A percentile compares a stretch with the other conserved stretches of the same genome.
phyloP scores from a whole-genome alignment of 2,329 filamentous ascomycete genomes.

The Colletotrichum neosansevieriae region DNA sequence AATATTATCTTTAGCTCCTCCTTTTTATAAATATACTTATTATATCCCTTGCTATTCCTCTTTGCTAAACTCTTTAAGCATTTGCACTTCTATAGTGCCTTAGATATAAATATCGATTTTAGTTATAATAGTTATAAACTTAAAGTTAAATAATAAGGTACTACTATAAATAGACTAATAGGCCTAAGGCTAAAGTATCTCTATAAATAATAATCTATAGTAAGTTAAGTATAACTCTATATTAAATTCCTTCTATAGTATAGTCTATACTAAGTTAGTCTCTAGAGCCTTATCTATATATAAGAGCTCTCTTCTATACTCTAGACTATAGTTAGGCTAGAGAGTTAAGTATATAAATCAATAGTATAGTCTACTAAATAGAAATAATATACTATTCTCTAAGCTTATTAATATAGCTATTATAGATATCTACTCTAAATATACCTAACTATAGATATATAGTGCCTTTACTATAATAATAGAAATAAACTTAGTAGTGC shows the following conservation, averaged over 20 bases:
- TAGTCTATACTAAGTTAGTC: not conserved
- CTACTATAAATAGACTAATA: not conserved
- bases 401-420: too few species aligned
- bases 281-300: not conserved
- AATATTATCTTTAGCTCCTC: not conserved
- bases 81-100: not conserved
- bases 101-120: not conserved
- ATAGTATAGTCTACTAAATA: not conserved
- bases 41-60: not conserved
- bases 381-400: not conserved
- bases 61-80: not conserved
- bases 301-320: not conserved
- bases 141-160: not conserved
- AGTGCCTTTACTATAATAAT: too few species aligned
- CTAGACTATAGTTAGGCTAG: not conserved
- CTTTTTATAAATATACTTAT: not conserved
- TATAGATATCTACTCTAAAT: too few species aligned
- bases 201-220: not conserved
- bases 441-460: too few species aligned
- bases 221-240: not conserved
- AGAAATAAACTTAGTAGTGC: too few species aligned
- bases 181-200: not conserved
- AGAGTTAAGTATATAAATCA: not conserved
- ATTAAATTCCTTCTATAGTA: not conserved
- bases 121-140: not conserved